Percentiles rank a stretch among this genome's conserved stretches.
Evolutionary conservation across 2,329 filamentous ascomycete genomes (phyloP).

Genomic region (Phaeosphaeria sp.): DNA sequence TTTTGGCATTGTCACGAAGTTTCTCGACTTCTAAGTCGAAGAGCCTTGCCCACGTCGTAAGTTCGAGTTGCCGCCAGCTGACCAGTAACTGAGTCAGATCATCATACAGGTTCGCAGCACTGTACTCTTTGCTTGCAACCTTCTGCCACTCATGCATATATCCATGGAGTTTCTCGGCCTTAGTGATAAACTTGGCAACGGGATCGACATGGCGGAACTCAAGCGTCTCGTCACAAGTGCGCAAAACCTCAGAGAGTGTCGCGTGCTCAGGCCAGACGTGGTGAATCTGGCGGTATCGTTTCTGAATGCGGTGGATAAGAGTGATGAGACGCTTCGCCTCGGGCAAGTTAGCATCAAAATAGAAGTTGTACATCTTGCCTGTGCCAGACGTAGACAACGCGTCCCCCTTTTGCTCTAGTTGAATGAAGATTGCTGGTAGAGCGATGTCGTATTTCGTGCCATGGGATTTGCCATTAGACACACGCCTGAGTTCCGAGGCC

Average conservation of each 20-base stretch:
- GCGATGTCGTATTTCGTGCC: conserved; percentile 54
- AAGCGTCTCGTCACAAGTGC: conserved; percentile 75
- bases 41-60: conserved; percentile 88
- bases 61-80: conserved; percentile 86
- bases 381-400: conserved; percentile 41
- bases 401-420: conserved; percentile 67
- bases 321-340: conserved; percentile 77
- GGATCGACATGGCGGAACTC: conserved; percentile 81
- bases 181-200: conserved; percentile 82
- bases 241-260: conserved; percentile 79
- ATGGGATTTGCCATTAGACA: conserved; percentile 32
- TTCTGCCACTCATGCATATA: conserved; percentile 94
- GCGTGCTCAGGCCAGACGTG: conserved; percentile 73
- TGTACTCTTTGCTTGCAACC: conserved; percentile 83
- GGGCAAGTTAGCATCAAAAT: conserved; percentile 76
- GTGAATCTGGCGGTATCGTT: conserved; percentile 74
- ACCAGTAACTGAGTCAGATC: conserved; percentile 81
- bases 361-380: conserved; percentile 76
- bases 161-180: conserved; percentile 84
- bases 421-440: conserved; percentile 70
- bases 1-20: conserved; percentile 77
- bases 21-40: conserved; percentile 83
- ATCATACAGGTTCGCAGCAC: conserved; percentile 73
- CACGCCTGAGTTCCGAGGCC: conserved; percentile 32
- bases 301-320: conserved; percentile 72